These are phyloP conservation scores for Pleurotus tuoliensis DNA, from an alignment of 768 basidiomycete species.

Conservation along the genomic window DNA sequence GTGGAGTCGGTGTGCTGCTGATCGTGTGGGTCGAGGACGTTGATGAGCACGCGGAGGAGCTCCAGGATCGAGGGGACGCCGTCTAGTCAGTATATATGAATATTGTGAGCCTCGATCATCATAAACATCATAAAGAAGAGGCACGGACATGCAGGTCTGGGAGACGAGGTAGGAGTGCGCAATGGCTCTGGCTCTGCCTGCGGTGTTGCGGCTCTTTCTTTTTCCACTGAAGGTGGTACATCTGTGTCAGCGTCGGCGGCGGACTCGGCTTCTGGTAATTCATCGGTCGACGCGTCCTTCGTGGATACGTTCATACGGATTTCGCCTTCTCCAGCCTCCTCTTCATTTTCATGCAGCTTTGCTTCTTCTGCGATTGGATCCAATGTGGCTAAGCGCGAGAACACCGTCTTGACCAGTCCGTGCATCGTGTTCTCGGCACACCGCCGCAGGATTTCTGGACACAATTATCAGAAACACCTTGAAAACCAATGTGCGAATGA, in stretches of 20 bases:
- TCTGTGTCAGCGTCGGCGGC: slow-evolving; percentile 14
- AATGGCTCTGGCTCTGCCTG: too few relatives aligned
- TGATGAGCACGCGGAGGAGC: slow-evolving; percentile 89
- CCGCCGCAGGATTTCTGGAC: slow-evolving; percentile 75
- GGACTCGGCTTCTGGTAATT: slow-evolving; percentile 7
- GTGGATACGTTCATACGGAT: slow-evolving; percentile 58
- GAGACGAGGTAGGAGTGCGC: slow-evolving; percentile 21
- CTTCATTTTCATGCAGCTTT: slow-evolving; percentile 48
- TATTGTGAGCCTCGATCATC: too few relatives aligned
- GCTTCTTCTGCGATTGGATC: slow-evolving; percentile 69
- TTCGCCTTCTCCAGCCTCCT: slow-evolving; percentile 52
- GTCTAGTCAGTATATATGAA: slow-evolving; percentile 36
- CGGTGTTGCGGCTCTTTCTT: slow-evolving; percentile 4
- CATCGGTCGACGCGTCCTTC: slow-evolving; percentile 17
- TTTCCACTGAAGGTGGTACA: too few relatives aligned
- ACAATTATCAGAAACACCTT: too few relatives aligned
- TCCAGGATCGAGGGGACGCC: slow-evolving; percentile 92
- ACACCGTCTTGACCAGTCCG: slow-evolving; percentile 76
- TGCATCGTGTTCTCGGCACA: slow-evolving; percentile 91
- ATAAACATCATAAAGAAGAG: neutral
- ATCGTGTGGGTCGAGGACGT: slow-evolving; percentile 94
- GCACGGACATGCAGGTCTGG: slow-evolving; percentile 39
- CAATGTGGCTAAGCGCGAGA: slow-evolving; percentile 62
- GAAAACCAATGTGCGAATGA: neutral
- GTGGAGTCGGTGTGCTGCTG: slow-evolving; percentile 96